These are phyloP conservation scores for Thelonectria blattea DNA, from an alignment of 2,329 filamentous ascomycete genomes.

Conservation along the genomic window DNA sequence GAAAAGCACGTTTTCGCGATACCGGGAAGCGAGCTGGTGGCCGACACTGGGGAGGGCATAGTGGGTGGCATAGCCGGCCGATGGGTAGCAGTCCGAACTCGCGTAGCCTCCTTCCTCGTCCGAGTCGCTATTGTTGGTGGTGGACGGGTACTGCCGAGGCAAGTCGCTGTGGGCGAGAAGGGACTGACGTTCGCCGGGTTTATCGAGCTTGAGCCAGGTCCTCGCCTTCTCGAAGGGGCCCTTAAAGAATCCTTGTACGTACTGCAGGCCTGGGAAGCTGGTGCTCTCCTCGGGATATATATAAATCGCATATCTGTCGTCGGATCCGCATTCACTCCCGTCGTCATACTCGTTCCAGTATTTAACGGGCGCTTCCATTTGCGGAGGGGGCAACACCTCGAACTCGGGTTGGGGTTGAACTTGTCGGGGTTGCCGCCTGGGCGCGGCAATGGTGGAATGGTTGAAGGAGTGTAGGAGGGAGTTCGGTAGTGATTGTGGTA, in stretches of 20 bases:
- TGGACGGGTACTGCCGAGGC: conserved; percentile 40
- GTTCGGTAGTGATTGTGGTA: conserved; percentile 24
- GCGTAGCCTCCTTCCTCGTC: conserved; percentile 58
- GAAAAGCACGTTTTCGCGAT: conserved; percentile 62
- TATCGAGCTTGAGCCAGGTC: conserved; percentile 52
- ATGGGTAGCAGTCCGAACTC: conserved; percentile 57
- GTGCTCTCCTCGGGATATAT: conserved; percentile 70
- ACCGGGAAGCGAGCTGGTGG: conserved; percentile 56
- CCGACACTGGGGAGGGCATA: conserved; percentile 60
- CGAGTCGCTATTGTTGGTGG: conserved; percentile 45
- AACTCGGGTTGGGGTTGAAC: conserved; percentile 31
- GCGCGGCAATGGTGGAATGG: conserved; percentile 1
- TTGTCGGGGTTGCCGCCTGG: conserved; percentile 36
- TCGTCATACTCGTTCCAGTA: conserved; percentile 93
- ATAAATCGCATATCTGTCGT: conserved; percentile 72
- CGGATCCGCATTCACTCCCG: conserved; percentile 70
- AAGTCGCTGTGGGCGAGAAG: conserved; percentile 38
- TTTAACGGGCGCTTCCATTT: conserved; percentile 42
- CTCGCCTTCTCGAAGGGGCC: conserved; percentile 58
- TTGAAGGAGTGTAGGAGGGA: conserved; percentile 20
- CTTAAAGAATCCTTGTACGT: conserved; percentile 59
- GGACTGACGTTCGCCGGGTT: conserved; percentile 38
- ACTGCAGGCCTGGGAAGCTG: conserved; percentile 67
- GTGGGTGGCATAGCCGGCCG: conserved; percentile 58
- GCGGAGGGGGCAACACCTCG: conserved; percentile 41